These are phyloP conservation scores for Podochytrium sp. DNA, from an alignment of 192 early-diverging fungal genomes.

Conservation along the genomic window DNA sequence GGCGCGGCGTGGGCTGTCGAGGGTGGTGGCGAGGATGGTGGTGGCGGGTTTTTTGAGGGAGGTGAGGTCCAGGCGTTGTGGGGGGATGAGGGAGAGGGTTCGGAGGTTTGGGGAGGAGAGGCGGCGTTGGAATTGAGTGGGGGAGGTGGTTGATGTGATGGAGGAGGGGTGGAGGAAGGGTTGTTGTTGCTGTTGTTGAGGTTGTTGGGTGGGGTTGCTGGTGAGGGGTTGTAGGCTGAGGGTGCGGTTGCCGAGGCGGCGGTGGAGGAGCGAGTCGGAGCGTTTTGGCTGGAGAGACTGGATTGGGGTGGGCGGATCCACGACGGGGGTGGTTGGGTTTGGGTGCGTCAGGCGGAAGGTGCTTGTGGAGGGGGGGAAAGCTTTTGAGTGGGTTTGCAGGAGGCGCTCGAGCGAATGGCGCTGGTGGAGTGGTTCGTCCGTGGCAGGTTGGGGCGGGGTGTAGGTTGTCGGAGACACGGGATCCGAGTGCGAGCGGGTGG, in stretches of 20 bases:
- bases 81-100: not conserved
- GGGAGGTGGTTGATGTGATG: not conserved
- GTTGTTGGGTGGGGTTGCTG: not conserved
- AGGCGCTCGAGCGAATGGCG: not conserved
- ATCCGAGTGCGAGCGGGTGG: too few relatives aligned
- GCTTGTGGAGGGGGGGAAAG: not conserved
- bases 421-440: too few relatives aligned
- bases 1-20: not conserved
- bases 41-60: not conserved
- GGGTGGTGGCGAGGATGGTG: not conserved
- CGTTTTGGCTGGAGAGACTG: not conserved
- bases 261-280: not conserved
- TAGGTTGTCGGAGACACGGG: too few relatives aligned
- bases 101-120: not conserved
- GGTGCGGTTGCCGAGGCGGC: not conserved
- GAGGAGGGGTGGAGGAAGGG: not conserved
- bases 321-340: too few relatives aligned
- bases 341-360: not conserved
- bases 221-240: not conserved
- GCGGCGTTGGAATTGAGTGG: not conserved
- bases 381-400: not conserved
- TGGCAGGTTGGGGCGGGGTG: too few relatives aligned
- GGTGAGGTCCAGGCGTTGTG: slow-evolving; percentile 13
- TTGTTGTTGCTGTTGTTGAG: not conserved
- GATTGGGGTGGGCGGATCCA: not conserved